Evolutionary conservation across 306 rosid genomes (phyloP).

Genomic region (Sicyos baderoa): DNA sequence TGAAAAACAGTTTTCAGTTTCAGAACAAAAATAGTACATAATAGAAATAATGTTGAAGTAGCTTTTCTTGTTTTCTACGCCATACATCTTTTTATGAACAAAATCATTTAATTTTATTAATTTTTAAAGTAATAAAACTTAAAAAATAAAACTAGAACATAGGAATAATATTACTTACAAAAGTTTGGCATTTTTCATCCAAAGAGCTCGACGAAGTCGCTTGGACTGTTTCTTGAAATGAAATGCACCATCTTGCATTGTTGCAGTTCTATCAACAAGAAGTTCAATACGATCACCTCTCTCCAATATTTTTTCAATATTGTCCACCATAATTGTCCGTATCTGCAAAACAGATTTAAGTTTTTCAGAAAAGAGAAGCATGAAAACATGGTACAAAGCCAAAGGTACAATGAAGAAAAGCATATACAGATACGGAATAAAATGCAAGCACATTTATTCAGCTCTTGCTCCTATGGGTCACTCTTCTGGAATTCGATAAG

Average conservation of each 20-base stretch:
- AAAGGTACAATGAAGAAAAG: neutral
- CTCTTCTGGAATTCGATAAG: too few relatives aligned
- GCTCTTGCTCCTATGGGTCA: too few relatives aligned
- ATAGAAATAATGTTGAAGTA: too few relatives aligned
- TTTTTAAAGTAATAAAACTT: neutral
- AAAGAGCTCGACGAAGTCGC: slow-evolving; percentile 85
- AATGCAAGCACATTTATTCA: neutral
- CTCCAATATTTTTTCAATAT: slow-evolving; percentile 87
- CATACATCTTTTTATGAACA: neutral
- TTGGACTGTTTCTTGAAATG: slow-evolving; percentile 94
- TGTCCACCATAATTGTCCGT: slow-evolving; percentile 89
- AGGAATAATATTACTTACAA: slow-evolving; percentile 42
- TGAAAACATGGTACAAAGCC: neutral
- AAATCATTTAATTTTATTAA: neutral
- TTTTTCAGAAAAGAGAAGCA: slow-evolving; percentile 22
- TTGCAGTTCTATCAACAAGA: slow-evolving; percentile 90
- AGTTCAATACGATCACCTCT: slow-evolving; percentile 96
- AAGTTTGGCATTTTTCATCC: slow-evolving; percentile 97
- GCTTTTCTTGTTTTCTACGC: neutral
- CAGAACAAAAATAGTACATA: neutral
- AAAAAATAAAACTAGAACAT: neutral
- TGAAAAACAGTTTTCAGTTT: neutral
- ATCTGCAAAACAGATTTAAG: slow-evolving; percentile 45
- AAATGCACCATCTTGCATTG: slow-evolving; percentile 96
- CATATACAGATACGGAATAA: neutral